These are phyloP conservation scores for Debaryomyces nepalensis DNA, from an alignment of 1,139 yeast genomes.

Conservation along the genomic window DNA sequence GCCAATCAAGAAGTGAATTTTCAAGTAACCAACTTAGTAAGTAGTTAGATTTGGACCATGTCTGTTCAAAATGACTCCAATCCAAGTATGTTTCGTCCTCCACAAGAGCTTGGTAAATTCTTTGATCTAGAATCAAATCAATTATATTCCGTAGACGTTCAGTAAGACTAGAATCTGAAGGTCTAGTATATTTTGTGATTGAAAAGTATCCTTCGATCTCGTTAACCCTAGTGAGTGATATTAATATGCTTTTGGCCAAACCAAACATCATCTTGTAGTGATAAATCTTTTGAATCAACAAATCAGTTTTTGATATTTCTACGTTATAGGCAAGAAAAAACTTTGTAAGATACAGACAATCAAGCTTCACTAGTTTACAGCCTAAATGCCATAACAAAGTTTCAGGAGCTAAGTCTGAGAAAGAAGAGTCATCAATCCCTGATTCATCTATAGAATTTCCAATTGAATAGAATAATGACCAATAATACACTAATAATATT, in stretches of 20 bases:
- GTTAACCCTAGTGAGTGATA: neutral
- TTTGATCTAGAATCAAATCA: slow-evolving; percentile 18
- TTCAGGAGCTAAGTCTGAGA: slow-evolving; percentile 1
- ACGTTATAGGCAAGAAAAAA: slow-evolving; percentile 9
- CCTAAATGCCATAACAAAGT: slow-evolving; percentile 6
- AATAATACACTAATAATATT: slow-evolving; percentile 25
- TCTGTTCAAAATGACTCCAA: slow-evolving; percentile 24
- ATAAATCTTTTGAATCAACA: neutral
- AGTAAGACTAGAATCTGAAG: neutral
- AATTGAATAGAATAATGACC: slow-evolving; percentile 23
- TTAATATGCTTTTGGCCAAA: slow-evolving; percentile 1
- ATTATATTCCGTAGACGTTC: slow-evolving; percentile 11
- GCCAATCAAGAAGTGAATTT: neutral
- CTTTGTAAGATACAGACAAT: slow-evolving; percentile 10
- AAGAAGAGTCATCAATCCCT: neutral
- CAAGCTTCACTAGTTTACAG: slow-evolving; percentile 7
- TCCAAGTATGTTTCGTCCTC: slow-evolving; percentile 28
- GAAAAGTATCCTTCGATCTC: slow-evolving; percentile 2
- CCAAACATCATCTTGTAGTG: slow-evolving; percentile 1
- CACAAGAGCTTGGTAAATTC: slow-evolving; percentile 22
- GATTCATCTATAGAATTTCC: neutral
- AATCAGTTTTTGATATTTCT: neutral
- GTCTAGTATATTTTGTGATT: neutral
- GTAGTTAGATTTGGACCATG: slow-evolving; percentile 30
- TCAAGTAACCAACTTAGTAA: slow-evolving; percentile 27